Base-by-base conservation (phyloP, 2,329 filamentous ascomycete genomes). In the Phyllosticta capitalensis region DNA sequence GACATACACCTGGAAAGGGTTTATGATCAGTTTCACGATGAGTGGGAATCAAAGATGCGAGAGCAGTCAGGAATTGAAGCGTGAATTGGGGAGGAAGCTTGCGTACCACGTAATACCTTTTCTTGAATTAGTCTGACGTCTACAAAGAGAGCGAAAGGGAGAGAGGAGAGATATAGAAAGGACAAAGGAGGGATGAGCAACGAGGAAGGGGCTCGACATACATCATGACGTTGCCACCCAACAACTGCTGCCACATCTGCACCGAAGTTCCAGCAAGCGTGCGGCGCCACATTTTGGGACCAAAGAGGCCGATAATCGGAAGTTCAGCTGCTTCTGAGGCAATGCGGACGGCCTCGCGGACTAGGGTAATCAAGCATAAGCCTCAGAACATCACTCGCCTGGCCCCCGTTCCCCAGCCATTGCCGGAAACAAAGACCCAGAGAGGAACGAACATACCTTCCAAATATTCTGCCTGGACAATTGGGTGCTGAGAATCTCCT, bases 381-480 rank as follows among this genome's bases (percentile, higher is more conserved):
- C n/a, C 10, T 22, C 9, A 28, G 7, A 20, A 51, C 49, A 10
- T n/a, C n/a, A 14, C 1, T 51, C n/a, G n/a, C n/a, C n/a, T n/a
- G n/a, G n/a, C n/a, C n/a, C n/a, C n/a, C n/a, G n/a, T n/a, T n/a
- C n/a, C n/a, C n/a, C n/a, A n/a, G n/a, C n/a, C n/a, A n/a, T n/a
- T n/a, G n/a, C n/a, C n/a, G n/a, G n/a, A 21, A 49, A 51, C 19
- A 51, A 24, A 51, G 9, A 33, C 9, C 10, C 5, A 9, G 4
- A 38, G 30, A 38, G 1, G 30, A n/a, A n/a, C n/a, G n/a, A 22
- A 52, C 52, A 20, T 19, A 56, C 58, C 58, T 62, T 87, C 85
- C 60, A 81, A 77, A 64, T 82, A 85, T 71, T 87, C 81, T 0
- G 83, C 83, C 0, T 86, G 73, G 3, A 88, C 84, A 64, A 81